These are phyloP conservation scores for Penicillium salamii DNA, from an alignment of 495 filamentous ascomycete species.

Conservation along the genomic window DNA sequence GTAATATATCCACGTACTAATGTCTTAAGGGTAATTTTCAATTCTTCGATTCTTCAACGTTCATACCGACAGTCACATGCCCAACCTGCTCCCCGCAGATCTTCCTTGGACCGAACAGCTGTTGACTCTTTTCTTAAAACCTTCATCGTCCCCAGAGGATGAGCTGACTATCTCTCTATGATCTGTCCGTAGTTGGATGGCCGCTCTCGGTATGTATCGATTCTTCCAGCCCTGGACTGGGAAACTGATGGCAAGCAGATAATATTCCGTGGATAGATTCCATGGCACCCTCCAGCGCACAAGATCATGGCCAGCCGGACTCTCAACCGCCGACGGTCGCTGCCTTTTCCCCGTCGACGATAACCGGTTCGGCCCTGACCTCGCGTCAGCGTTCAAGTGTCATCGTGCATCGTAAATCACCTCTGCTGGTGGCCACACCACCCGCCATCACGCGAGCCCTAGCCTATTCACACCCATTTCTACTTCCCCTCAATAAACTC, in stretches of 20 bases:
- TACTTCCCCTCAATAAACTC: slow-evolving; percentile 79
- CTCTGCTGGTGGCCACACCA: slow-evolving; percentile 87
- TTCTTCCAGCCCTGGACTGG: slow-evolving; percentile 4
- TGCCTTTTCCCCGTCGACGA: slow-evolving; percentile 80
- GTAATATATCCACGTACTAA: too few species aligned
- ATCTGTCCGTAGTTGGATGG: slow-evolving; percentile 54
- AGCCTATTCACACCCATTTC: slow-evolving; percentile 90
- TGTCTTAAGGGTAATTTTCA: too few species aligned
- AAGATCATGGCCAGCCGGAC: slow-evolving; percentile 41
- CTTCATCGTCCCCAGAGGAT: slow-evolving; percentile 16
- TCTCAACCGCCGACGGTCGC: slow-evolving; percentile 70
- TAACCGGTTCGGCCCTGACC: slow-evolving; percentile 63
- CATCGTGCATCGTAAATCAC: slow-evolving; percentile 94
- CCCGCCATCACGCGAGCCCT: slow-evolving; percentile 89
- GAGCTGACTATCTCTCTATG: slow-evolving; percentile 26
- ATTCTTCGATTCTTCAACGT: neutral
- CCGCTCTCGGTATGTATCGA: slow-evolving; percentile 54
- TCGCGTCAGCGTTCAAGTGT: slow-evolving; percentile 82
- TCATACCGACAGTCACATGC: slow-evolving; percentile 29
- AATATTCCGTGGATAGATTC: slow-evolving; percentile 65
- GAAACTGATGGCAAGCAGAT: slow-evolving; percentile 31
- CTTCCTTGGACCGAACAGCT: slow-evolving; percentile 19
- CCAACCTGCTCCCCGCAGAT: slow-evolving; percentile 27
- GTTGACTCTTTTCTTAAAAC: slow-evolving; percentile 6
- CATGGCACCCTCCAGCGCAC: slow-evolving; percentile 46